phyloP scores from a whole-genome alignment of 169 alveolate species.

The Babesia sp. region DNA sequence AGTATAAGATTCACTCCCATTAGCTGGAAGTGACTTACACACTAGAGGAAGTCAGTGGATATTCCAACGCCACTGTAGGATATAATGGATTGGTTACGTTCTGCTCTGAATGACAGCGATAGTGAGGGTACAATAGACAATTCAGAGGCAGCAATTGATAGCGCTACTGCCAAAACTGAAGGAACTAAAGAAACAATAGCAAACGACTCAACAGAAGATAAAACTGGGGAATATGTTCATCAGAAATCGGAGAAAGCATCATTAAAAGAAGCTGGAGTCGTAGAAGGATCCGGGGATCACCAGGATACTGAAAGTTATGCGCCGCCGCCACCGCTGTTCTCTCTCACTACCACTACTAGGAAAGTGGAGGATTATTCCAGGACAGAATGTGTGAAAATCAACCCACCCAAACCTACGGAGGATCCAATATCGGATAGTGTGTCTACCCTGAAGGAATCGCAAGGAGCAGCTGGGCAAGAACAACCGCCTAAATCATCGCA shows the following conservation, averaged over 20 bases:
- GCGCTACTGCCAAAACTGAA: neutral
- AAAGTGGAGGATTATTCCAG: constrained; percentile 21
- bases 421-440: constrained; percentile 1
- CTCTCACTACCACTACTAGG: constrained; percentile 16
- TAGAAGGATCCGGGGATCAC: neutral
- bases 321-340: constrained; percentile 19
- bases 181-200: neutral
- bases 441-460: neutral
- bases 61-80: neutral
- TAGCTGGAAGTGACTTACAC: constrained; percentile 38
- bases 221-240: neutral
- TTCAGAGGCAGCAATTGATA: neutral
- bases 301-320: neutral
- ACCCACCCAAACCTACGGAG: neutral
- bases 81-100: constrained; percentile 43
- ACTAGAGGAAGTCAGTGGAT: neutral
- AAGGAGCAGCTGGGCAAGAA: neutral
- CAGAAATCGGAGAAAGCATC: neutral
- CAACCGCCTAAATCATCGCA: neutral
- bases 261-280: neutral
- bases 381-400: neutral
- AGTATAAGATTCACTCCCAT: constrained; percentile 16
- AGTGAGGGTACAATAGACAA: neutral
- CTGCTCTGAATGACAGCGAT: constrained; percentile 21
- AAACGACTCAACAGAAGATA: neutral